Conservation (phyloP, 768 basidiomycete species). For the Tulasnella sp. region DNA sequence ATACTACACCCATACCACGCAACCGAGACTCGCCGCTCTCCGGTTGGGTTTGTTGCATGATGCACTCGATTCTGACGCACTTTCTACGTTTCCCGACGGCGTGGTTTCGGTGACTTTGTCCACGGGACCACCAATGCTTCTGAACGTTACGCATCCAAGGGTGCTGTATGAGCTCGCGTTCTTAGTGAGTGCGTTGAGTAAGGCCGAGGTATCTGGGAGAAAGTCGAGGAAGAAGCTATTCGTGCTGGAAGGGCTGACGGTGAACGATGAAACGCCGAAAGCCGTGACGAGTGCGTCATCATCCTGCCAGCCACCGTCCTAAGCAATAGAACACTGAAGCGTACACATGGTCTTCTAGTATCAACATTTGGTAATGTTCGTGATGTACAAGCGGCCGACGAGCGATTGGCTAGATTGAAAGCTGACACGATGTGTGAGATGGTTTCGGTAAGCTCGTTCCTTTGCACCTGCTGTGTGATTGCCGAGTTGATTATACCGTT, state of each 20-base stretch:
- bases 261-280: conserved; percentile 32
- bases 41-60: conserved; percentile 49
- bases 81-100: conserved; percentile 32
- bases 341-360: conserved; percentile 28
- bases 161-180: conserved; percentile 52
- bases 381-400: conserved; percentile 40
- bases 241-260: conserved; percentile 41
- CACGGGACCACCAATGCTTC: conserved; percentile 35
- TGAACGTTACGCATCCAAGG: conserved; percentile 50
- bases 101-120: conserved; percentile 30
- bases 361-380: conserved; percentile 41
- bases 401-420: conserved; percentile 45
- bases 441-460: conserved; percentile 37
- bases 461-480: not conserved
- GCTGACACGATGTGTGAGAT: conserved; percentile 64
- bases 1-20: conserved; percentile 49
- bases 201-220: conserved; percentile 60
- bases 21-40: conserved; percentile 34
- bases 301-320: not conserved
- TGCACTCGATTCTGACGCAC: conserved; percentile 48
- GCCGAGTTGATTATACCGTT: not conserved
- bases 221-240: conserved; percentile 63
- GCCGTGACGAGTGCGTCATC: conserved; percentile 30
- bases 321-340: not conserved
- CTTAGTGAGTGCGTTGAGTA: conserved; percentile 50